Evolutionary conservation across 2,329 filamentous ascomycete genomes (phyloP).

Genomic region (Graphilbum sp.): DNA sequence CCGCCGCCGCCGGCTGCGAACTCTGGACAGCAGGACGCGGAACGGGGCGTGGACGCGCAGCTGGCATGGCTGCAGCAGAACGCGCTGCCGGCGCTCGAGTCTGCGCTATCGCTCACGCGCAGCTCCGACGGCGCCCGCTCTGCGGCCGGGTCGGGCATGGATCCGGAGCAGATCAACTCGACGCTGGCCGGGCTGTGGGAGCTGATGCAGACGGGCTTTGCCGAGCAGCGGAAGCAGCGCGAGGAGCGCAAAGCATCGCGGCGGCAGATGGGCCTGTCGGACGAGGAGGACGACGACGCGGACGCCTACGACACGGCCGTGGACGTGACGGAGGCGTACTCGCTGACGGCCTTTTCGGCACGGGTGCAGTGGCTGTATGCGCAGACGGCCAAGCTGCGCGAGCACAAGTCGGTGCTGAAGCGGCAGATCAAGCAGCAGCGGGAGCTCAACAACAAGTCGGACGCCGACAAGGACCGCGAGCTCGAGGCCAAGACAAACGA

Average conservation of each 20-base stretch:
- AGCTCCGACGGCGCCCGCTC: conserved; percentile 16
- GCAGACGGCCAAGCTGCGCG: conserved; percentile 60
- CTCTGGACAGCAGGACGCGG: conserved; percentile 35
- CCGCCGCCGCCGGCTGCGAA: conserved; percentile 42
- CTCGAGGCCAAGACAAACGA: conserved; percentile 41
- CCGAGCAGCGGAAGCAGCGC: conserved; percentile 36
- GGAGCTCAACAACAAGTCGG: conserved; percentile 77
- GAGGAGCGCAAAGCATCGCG: conserved; percentile 35
- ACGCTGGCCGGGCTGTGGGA: conserved; percentile 40
- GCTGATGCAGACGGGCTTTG: conserved; percentile 37
- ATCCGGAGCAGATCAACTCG: conserved; percentile 37
- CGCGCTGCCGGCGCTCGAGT: conserved; percentile 33
- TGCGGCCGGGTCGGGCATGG: conserved; percentile 19
- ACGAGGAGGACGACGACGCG: conserved; percentile 44
- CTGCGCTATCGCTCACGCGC: conserved; percentile 24
- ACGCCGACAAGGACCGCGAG: conserved; percentile 51
- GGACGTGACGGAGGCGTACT: conserved; percentile 45
- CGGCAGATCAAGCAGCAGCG: conserved; percentile 92
- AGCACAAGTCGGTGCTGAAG: conserved; percentile 79
- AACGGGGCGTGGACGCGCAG: conserved; percentile 49
- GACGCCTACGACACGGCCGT: conserved; percentile 43
- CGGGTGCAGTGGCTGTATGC: conserved; percentile 67
- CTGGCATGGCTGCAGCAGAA: conserved; percentile 51
- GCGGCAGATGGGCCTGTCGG: conserved; percentile 37
- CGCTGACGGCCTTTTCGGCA: conserved; percentile 56